These are phyloP conservation scores for Fomitopsis betulina DNA, from an alignment of 1,284 basidiomycete genomes.

Conservation along the genomic window DNA sequence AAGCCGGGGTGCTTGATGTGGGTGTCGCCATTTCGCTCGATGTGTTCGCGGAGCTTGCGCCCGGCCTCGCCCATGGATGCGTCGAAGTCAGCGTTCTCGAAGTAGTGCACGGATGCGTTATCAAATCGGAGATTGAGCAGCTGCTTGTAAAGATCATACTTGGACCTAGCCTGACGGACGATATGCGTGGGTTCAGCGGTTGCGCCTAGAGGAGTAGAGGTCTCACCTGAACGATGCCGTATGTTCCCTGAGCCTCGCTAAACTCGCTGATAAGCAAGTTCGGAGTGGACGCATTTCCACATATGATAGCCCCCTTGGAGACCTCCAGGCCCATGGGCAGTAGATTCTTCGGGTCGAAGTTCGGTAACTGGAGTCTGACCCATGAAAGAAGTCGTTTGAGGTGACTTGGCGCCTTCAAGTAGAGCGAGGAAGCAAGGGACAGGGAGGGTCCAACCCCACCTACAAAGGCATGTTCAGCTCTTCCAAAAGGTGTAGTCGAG, in stretches of 20 bases:
- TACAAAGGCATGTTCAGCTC: constrained; percentile 9
- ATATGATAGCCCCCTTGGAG: constrained; percentile 70
- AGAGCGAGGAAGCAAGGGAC: constrained; percentile 25
- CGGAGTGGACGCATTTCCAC: constrained; percentile 82
- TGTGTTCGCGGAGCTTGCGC: constrained; percentile 51
- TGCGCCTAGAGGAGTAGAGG: background rate
- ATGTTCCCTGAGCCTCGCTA: constrained; percentile 66
- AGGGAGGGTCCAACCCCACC: constrained; percentile 21
- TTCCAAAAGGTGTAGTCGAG: too few species aligned
- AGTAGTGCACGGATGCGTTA: constrained; percentile 59
- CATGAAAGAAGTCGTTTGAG: constrained; percentile 43
- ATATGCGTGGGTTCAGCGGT: background rate
- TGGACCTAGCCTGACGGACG: constrained; percentile 62
- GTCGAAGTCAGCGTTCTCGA: constrained; percentile 75
- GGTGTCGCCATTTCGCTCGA: constrained; percentile 38
- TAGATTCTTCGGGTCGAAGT: constrained; percentile 71
- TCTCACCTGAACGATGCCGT: constrained; percentile 70
- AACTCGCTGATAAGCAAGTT: constrained; percentile 80
- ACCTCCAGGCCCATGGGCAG: constrained; percentile 77
- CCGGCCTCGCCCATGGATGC: constrained; percentile 66
- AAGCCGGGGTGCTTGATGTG: constrained; percentile 33
- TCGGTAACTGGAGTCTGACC: constrained; percentile 59
- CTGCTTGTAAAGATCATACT: constrained; percentile 78
- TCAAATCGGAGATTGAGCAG: constrained; percentile 68
- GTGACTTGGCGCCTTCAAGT: constrained; percentile 37